Evolutionary conservation across 805 yeast species (phyloP), one percentile per base, ranked within the genome.

Genomic region (Candida awuae): DNA sequence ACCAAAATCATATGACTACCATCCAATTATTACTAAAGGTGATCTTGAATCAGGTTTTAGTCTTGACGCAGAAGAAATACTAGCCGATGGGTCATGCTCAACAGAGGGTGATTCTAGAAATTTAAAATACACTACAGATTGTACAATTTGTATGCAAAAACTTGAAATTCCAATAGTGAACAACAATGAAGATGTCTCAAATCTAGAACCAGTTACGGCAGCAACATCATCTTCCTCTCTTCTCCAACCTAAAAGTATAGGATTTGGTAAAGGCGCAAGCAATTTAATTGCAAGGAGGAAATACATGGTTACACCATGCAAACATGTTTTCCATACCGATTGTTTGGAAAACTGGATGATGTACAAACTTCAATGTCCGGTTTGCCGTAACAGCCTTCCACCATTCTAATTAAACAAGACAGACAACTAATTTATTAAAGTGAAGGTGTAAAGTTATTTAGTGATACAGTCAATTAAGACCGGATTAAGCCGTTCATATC

Each of bases 271-370:
- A 19, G 25, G 46, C 32, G 49, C 57, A 3, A 39, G 48, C 4
- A 52, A 45, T 30, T 30, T 61, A 28, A 41, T 59, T 32, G 54
- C 58, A 34, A 54, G 62, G 45, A 65, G 75, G 47, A 60, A 65
- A 10, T 81, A 79, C 52, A 81, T 84, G 92, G 75, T 86, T 3
- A 85, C 97, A 0, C 97, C 97, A 2, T 88, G 97, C 59, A 69
- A 77, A 30, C 97, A 88, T 57, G 76, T 86, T 8, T 90, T 87
- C 71, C 97, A 88, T 55, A 72, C 85, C 2, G 78, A 73, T n/a
- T 88, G 97, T 62, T 64, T 90, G 46, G 94, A 84, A 54, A 76
- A 73, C 45, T 90, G 97, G 97, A 86, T 90, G 96, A 75, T 79
- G 56, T 83, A 85, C 56, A 84, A 87, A 52, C 61, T 90, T 36